Percentiles rank a stretch among this genome's conserved stretches.
Evolutionary conservation across 106 monocot genomes (phyloP).

Genomic region (Phalaenopsis equestris): DNA sequence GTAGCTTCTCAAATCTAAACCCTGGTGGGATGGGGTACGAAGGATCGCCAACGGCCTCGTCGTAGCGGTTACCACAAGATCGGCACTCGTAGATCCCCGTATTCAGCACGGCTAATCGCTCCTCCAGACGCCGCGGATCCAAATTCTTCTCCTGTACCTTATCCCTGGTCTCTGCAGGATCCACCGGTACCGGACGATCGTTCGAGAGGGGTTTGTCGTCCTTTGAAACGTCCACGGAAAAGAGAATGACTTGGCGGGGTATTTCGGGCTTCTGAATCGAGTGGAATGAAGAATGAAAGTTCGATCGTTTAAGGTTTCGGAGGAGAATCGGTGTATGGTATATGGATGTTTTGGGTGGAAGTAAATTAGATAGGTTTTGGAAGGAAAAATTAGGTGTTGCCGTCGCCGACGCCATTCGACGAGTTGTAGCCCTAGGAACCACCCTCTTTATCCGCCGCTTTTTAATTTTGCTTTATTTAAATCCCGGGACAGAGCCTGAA

Average conservation of each 20-base stretch:
- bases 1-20: slow-evolving; percentile 58
- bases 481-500: background rate
- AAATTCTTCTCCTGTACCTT: slow-evolving; percentile 11
- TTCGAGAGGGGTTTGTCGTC: slow-evolving; percentile 45
- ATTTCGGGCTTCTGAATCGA: background rate
- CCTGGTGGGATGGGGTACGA: slow-evolving; percentile 84
- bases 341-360: slow-evolving; percentile 2
- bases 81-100: slow-evolving; percentile 83
- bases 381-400: slow-evolving; percentile 21
- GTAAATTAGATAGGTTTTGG: background rate
- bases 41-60: slow-evolving; percentile 64
- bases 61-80: slow-evolving; percentile 77
- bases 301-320: slow-evolving; percentile 2
- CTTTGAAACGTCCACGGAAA: slow-evolving; percentile 68
- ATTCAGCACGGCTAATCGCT: slow-evolving; percentile 79
- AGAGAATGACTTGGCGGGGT: background rate
- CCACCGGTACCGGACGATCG: background rate
- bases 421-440: background rate
- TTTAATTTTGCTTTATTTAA: background rate
- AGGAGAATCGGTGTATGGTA: background rate
- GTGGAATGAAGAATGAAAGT: background rate
- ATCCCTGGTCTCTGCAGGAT: background rate
- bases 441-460: background rate
- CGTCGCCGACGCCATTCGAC: slow-evolving; percentile 16
- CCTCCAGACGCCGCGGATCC: slow-evolving; percentile 49